Conservation (phyloP, 140 eudicot genomes). For the Cichorium intybus region DNA sequence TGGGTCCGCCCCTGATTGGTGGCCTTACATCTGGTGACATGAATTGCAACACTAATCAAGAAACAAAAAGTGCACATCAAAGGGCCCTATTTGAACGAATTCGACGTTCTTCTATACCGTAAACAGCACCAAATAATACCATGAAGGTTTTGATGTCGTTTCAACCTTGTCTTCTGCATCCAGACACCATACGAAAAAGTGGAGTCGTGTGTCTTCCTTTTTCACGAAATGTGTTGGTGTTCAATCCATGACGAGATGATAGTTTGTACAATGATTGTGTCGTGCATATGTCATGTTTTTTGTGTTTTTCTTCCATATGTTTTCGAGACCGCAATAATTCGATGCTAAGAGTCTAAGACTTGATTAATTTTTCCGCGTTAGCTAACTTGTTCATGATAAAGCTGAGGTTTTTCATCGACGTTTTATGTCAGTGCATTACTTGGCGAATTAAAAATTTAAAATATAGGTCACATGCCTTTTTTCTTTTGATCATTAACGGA, state of each 20-base stretch:
- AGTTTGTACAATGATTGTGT: background rate
- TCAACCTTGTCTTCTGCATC: constrained; percentile 15
- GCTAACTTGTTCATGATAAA: too few species aligned
- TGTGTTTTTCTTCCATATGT: background rate
- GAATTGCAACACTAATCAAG: background rate
- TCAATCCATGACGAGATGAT: constrained; percentile 13
- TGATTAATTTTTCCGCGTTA: too few species aligned
- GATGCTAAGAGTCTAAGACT: constrained; percentile 6
- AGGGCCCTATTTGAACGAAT: background rate
- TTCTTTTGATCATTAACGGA: too few species aligned
- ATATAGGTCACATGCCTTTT: too few species aligned
- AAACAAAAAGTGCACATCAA: background rate
- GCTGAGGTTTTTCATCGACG: too few species aligned
- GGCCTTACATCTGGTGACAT: constrained; percentile 22
- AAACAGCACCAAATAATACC: background rate
- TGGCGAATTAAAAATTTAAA: too few species aligned
- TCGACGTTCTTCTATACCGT: background rate
- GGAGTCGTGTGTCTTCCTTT: constrained; percentile 20
- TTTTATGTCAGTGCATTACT: too few species aligned
- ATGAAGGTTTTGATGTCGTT: background rate
- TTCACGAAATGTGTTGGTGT: constrained; percentile 20
- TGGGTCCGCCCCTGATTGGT: background rate
- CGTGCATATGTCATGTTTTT: background rate
- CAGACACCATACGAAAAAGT: constrained; percentile 17
- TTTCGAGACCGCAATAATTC: constrained; percentile 6